These are phyloP conservation scores for Komagataella pseudopastoris DNA, from an alignment of 805 yeast species.

Conservation along the genomic window DNA sequence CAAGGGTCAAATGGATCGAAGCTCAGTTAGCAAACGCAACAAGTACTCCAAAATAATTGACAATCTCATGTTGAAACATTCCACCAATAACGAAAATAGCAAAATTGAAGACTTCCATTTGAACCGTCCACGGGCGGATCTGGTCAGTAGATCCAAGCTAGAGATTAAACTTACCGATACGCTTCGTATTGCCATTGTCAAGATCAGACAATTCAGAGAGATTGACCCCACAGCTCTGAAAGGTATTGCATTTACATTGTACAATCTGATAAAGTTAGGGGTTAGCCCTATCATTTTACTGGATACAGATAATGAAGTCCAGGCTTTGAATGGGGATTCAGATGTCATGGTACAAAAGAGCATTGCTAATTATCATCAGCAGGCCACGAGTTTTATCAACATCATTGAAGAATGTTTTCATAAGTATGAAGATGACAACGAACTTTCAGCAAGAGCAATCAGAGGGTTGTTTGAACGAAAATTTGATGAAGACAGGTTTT, in stretches of 20 bases:
- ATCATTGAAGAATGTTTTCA: not conserved
- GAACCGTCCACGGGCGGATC: not conserved
- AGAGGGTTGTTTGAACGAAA: constrained; percentile 20
- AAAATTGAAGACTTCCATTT: constrained; percentile 1
- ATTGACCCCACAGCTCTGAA: constrained; percentile 19
- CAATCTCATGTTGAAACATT: constrained; percentile 10
- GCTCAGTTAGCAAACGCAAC: constrained; percentile 13
- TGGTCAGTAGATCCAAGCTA: constrained; percentile 6
- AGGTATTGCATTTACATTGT: constrained; percentile 44
- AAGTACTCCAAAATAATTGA: constrained; percentile 22
- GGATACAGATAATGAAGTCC: constrained; percentile 23
- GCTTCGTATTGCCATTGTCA: constrained; percentile 42
- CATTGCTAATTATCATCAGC: not conserved
- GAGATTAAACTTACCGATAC: constrained; percentile 20
- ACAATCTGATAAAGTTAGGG: constrained; percentile 47
- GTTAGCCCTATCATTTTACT: constrained; percentile 59
- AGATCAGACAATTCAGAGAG: constrained; percentile 26
- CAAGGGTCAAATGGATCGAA: constrained; percentile 3
- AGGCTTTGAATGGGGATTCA: not conserved
- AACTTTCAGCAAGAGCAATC: constrained; percentile 16
- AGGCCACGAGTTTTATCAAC: not conserved
- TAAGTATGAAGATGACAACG: constrained; percentile 3
- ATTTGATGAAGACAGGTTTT: constrained; percentile 3
- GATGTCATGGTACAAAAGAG: not conserved
- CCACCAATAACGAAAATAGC: constrained; percentile 4